Base-by-base conservation (phyloP, 768 basidiomycete genomes). In the Erythrobasidium yunnanense region DNA sequence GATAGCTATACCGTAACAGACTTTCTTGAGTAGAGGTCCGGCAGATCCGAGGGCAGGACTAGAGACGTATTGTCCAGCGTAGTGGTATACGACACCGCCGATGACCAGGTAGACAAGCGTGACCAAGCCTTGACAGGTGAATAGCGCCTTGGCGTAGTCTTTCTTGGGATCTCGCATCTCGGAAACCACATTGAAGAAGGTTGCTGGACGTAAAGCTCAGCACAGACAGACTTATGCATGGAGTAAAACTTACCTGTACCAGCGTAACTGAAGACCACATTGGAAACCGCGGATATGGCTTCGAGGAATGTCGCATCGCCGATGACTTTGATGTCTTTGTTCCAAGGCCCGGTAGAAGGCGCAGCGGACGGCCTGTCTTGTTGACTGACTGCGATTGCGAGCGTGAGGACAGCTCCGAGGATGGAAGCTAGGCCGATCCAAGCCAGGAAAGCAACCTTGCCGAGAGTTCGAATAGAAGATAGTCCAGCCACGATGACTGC, bases 121-220 rank as follows among this genome's bases (percentile, higher is more conserved):
- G 38, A 42, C 38, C 11, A 42, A 11, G 38, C 11, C 11, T n/a
- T 42, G 38, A n/a, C 38, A 42, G 38, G n/a, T n/a, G 38, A n/a
- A 11, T 11, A 42, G 38, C n/a, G 38, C 38, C 38, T 42, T 42
- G 38, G 38, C 11, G 38, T 42, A 42, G 38, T 42, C 38, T n/a
- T n/a, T n/a, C 38, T 42, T 42, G 11, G 38, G 38, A n/a, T 74
- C 65, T 35, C 69, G 68, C 75, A 78, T 76, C 70, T 78, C 77
- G 18, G 74, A 74, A 30, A 72, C 68, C 34, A 76, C 66, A 30
- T 66, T 54, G 25, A 71, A 52, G 70, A 35, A 66, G 38, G 38
- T 65, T 23, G 71, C 66, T n/a, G 66, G 11, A 42, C 38, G n/a
- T n/a, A n/a, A n/a, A n/a, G n/a, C n/a, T n/a, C n/a, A n/a, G n/a